A percentile compares a stretch with the other conserved stretches of the same genome.
These are phyloP conservation scores for Colletotrichum siamense DNA, from an alignment of 2,329 filamentous ascomycete genomes.

Conservation along the genomic window DNA sequence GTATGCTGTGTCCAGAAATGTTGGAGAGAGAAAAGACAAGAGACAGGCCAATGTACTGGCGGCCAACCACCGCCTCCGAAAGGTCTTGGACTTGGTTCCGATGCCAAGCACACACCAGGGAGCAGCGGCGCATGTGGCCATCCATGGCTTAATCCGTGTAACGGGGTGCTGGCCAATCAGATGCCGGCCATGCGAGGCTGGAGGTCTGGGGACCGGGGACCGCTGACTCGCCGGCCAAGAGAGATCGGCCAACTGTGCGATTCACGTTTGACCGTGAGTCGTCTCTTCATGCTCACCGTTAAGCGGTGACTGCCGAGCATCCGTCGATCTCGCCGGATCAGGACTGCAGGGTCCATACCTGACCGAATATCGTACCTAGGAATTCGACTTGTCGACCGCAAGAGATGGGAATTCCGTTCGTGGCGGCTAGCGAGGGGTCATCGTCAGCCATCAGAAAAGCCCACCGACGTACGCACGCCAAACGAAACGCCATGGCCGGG, in stretches of 20 bases:
- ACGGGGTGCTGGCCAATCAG: neutral
- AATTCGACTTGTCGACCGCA: neutral
- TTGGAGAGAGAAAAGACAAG: neutral
- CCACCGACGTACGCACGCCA: neutral
- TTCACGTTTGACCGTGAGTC: conserved; percentile 16
- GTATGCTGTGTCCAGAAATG: neutral
- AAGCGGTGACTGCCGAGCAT: conserved; percentile 11
- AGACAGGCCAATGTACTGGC: neutral
- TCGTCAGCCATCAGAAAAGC: neutral
- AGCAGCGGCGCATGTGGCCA: conserved; percentile 18
- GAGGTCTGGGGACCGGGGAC: conserved; percentile 7
- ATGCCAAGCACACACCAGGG: conserved; percentile 3
- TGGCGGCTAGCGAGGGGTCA: neutral
- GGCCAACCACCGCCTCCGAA: neutral
- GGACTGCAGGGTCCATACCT: neutral
- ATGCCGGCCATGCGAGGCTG: conserved; percentile 13
- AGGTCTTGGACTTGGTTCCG: neutral
- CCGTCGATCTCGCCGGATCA: conserved; percentile 12
- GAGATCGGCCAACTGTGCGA: conserved; percentile 13
- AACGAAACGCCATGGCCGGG: neutral
- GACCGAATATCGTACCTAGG: neutral
- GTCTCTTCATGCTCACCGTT: neutral
- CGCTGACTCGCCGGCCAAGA: conserved; percentile 20
- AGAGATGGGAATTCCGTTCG: neutral
- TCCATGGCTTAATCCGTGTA: conserved; percentile 4